These are phyloP conservation scores for Cyberlindnera mississippiensis DNA, from an alignment of 805 yeast species.

Conservation along the genomic window DNA sequence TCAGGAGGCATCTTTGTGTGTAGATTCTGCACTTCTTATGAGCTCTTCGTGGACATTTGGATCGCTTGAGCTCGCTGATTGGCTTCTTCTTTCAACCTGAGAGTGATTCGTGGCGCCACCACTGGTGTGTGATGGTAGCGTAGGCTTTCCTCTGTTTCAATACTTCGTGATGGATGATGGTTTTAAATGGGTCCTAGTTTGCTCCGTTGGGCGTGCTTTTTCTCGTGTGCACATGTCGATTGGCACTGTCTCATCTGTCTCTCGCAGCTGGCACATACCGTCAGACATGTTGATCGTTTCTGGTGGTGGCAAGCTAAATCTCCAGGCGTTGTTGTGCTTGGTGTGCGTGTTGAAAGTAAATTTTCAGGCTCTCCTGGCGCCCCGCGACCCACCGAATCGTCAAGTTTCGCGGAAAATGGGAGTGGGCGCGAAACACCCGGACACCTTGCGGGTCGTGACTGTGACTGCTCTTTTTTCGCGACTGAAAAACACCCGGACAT, in stretches of 20 bases:
- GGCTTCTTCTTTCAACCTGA: no score
- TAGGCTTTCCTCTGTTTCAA: no score
- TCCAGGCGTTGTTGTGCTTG: conserved; percentile 4
- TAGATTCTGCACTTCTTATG: no score
- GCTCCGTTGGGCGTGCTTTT: no score
- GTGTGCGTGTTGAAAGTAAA: conserved; percentile 16
- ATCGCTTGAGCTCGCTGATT: no score
- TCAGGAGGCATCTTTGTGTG: no score
- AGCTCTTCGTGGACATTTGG: no score
- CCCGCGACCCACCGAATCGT: conserved; percentile 1
- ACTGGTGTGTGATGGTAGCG: no score
- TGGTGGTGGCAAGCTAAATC: conserved; percentile 5
- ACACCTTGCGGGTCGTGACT: neutral
- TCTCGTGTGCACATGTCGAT: neutral
- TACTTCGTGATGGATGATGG: no score
- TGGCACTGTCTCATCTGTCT: neutral
- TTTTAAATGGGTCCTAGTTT: no score
- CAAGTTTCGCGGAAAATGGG: neutral
- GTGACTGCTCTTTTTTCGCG: conserved; percentile 3
- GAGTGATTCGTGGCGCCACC: no score
- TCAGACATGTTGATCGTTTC: conserved; percentile 28
- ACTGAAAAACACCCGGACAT: conserved; percentile 4
- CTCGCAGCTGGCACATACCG: conserved; percentile 22
- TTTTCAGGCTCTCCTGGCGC: conserved; percentile 15
- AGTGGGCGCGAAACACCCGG: conserved; percentile 3